These are phyloP conservation scores for Cladosporium sp. DNA, from an alignment of 2,329 filamentous ascomycete species.

Conservation along the genomic window DNA sequence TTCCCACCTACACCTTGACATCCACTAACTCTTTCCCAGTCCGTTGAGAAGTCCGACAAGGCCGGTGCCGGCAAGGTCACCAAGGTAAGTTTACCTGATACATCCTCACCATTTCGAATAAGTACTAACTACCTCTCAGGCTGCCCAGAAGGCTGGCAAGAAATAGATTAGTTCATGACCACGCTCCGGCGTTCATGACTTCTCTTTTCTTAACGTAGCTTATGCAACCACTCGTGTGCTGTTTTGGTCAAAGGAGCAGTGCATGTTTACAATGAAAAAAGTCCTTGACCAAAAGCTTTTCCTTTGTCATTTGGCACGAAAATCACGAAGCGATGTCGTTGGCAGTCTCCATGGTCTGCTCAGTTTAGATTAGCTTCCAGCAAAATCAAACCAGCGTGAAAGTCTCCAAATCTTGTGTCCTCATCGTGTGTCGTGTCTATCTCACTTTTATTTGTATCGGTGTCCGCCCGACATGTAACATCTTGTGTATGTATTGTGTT, in stretches of 20 bases:
- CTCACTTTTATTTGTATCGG: too few relatives aligned
- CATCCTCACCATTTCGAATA: not conserved
- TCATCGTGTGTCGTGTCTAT: not conserved
- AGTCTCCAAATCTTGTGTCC: not conserved
- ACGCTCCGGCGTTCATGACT: conserved; percentile 14
- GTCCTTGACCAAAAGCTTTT: conserved; percentile 26
- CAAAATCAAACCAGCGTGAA: conserved; percentile 16
- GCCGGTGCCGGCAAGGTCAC: conserved; percentile 52
- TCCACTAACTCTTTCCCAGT: conserved; percentile 24
- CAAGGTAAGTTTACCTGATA: conserved; percentile 37
- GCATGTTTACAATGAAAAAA: conserved; percentile 24
- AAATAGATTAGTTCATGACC: conserved; percentile 33
- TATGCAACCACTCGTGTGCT: conserved; percentile 20
- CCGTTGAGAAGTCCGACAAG: conserved; percentile 50
- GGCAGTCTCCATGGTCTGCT: conserved; percentile 30
- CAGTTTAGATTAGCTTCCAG: conserved; percentile 32
- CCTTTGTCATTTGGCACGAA: conserved; percentile 33
- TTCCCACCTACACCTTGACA: conserved; percentile 30
- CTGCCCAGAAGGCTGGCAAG: conserved; percentile 41
- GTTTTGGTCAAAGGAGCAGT: conserved; percentile 28
- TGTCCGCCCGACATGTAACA: too few relatives aligned
- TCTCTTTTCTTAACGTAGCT: conserved; percentile 23
- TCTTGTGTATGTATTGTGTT: too few relatives aligned
- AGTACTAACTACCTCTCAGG: conserved; percentile 14
- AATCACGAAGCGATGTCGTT: conserved; percentile 35